Base-by-base conservation (phyloP, 306 rosid genomes). In the Lupinus albus region DNA sequence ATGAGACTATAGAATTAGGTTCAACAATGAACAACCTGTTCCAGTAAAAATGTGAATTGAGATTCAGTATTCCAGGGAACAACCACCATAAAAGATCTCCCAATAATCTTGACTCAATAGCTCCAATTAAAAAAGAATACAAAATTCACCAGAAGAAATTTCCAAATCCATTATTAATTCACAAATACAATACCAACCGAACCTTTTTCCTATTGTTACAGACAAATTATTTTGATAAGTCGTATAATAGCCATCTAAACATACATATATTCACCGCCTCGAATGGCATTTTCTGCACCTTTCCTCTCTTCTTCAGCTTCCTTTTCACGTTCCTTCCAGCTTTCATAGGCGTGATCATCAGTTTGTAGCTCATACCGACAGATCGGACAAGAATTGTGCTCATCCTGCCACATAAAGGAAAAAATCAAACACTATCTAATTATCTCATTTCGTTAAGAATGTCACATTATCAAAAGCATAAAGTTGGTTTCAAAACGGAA, bases 191-290 rank as follows among this genome's bases (percentile, higher is more conserved):
- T 6, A 33, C 5, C 38, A 33, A 33, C 38, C 38, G 6, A 33
- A 8, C 38, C 38, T 33, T 33, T 33, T 33, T 6, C 38, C 68
- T 53, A 60, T 6, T 50, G 51, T 58, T 70, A 50, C 64, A 63
- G 50, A 12, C 35, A 45, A 12, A 13, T 35, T 11, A 12, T 39
- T n/a, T 9, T 9, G 45, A 64, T 6, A 63, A 47, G 54, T 39
- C 25, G 68, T 16, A 45, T 55, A 73, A 70, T 67, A 48, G 2
- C 17, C 18, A 16, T 70, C 74, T 83, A 93, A 79, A 90, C 92
- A 78, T 93, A 90, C 97, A 93, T 93, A 74, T 77, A 90, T 86
- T 93, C 96, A 64, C 99, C 99, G 16, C 97, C 97, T 51, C 96
- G 83, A 74, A 93, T 11, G 1, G 99, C 99, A 70, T 93, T 93